Evolutionary conservation across 2,329 filamentous ascomycete species (phyloP), one percentile per base, ranked within the genome.

Genomic region (Pyricularia sp.): DNA sequence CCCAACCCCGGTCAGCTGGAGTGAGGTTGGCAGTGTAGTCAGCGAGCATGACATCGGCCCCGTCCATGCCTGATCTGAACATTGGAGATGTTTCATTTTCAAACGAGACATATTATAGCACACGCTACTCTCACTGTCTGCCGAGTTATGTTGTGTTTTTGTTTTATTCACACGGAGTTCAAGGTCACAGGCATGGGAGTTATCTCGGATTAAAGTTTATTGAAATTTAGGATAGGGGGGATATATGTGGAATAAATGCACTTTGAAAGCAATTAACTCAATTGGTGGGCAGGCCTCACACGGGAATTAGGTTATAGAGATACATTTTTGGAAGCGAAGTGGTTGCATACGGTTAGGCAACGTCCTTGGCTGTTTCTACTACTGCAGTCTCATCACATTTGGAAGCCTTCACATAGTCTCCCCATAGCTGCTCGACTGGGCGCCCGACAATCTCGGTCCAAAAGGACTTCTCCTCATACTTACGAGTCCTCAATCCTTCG

Each of bases 401-500:
- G 20, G 25, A 28, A 7, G 55, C 36, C 50, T 65, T 30, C 7
- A 77, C 83, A 79, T 97, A 97, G 70, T 92, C 88, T 25, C 83
- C 80, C 91, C 92, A 97, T 33, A 97, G 79, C 71, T 89, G 81
- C 64, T 85, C 81, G 0, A 97, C 88, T 0, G 84, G 82, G 61
- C 82, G 77, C 0, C 90, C 92, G 73, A 92, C 86, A 30, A 94
- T 80, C 72, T 85, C 82, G 5, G 85, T 80, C 93, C 91, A 91
- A 77, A 95, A 87, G 67, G 78, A 74, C 68, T 86, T 79, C 78
- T 91, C 85, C 71, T 89, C 81, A 78, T 95, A 92, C 79, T 81
- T 82, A 59, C 81, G 81, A n/a, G 79, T 79, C 70, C 88, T 82
- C 76, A 97, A 78, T 72, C 84, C 85, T 75, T 88, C 90, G 75